Evolutionary conservation across 2,329 filamentous ascomycete genomes (phyloP).

Genomic region (Calonectria multiphialidica): DNA sequence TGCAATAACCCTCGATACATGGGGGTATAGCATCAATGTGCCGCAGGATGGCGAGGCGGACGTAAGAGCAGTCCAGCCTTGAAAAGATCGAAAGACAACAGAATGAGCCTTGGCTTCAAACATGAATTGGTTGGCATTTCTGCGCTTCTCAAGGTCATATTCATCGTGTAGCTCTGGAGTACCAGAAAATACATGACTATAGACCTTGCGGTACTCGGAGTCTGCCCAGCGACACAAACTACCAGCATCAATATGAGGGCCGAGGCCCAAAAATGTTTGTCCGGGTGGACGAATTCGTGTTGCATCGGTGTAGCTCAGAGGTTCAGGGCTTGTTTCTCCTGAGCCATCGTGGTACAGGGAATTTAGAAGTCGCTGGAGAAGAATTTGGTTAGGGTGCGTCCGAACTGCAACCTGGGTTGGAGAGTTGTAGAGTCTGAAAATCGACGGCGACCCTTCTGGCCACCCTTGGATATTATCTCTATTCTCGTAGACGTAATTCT

Average conservation of each 20-base stretch:
- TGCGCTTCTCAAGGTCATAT: slow-evolving; percentile 51
- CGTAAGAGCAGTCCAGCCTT: slow-evolving; percentile 58
- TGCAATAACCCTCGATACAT: slow-evolving; percentile 7
- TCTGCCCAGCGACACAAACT: slow-evolving; percentile 57
- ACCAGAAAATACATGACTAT: slow-evolving; percentile 52
- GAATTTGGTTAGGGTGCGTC: slow-evolving; percentile 52
- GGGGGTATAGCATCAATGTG: slow-evolving; percentile 53
- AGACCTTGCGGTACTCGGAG: slow-evolving; percentile 50
- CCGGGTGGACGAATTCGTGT: slow-evolving; percentile 52
- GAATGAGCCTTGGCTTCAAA: slow-evolving; percentile 52
- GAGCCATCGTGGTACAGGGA: slow-evolving; percentile 51
- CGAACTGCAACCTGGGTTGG: slow-evolving; percentile 53
- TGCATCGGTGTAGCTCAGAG: slow-evolving; percentile 54
- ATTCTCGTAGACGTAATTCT: slow-evolving; percentile 49
- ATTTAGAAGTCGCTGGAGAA: slow-evolving; percentile 51
- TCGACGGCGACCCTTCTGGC: slow-evolving; percentile 51
- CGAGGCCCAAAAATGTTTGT: slow-evolving; percentile 53
- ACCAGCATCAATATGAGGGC: slow-evolving; percentile 58
- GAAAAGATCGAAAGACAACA: slow-evolving; percentile 52
- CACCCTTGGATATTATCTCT: slow-evolving; percentile 46
- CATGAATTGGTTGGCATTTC: slow-evolving; percentile 48
- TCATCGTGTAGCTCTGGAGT: slow-evolving; percentile 50
- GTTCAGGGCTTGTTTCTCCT: slow-evolving; percentile 46
- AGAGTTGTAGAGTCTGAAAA: slow-evolving; percentile 54
- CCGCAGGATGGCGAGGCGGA: slow-evolving; percentile 48